Evolutionary conservation across 345 rosid genomes (phyloP), one percentile per base, ranked within the genome.

Genomic region (Citrus maxima): DNA sequence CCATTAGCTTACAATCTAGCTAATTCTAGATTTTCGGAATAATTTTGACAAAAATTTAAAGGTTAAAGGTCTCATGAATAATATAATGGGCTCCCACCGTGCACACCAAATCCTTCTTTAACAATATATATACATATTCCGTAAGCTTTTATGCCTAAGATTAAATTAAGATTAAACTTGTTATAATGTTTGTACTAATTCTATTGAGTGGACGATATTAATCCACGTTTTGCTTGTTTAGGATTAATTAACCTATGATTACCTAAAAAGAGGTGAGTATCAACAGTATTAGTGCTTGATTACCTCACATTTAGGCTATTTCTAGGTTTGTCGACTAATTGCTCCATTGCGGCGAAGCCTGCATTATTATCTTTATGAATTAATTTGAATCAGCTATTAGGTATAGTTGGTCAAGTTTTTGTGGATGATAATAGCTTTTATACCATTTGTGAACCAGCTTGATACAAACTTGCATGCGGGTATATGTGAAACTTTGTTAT

Each of bases 201-300:
- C 65, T 22, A 18, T 18, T 70, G 9, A 34, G 65, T 60, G 77
- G 67, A 66, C 19, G 35, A 70, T 25, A 66, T 73, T 61, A 6
- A 49, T 27, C 49, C 72, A 70, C 82, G 60, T 80, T 80, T 34
- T 37, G 54, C 79, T 46, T 62, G 34, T 3, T 62, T 62, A 71
- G 16, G 51, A 51, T 22, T 75, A 64, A 49, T 75, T 64, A 75
- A 64, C 18, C 4, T 25, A 71, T 19, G 37, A 69, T 60, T 49
- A 78, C 70, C 80, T 10, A 62, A 54, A 77, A 70, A 22, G 34
- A 70, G 38, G 21, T 68, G 71, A 70, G 14, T 70, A 61, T 70
- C 9, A 40, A 78, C 69, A 6, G 27, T 16, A 3, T 66, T 49
- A 78, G 76, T 70, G 75, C 60, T 71, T 71, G 64, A 78, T 71